A percentile compares a stretch with the other conserved stretches of the same genome.
Conservation (phyloP, 169 alveolate genomes). For the Plasmodium adleri region DNA sequence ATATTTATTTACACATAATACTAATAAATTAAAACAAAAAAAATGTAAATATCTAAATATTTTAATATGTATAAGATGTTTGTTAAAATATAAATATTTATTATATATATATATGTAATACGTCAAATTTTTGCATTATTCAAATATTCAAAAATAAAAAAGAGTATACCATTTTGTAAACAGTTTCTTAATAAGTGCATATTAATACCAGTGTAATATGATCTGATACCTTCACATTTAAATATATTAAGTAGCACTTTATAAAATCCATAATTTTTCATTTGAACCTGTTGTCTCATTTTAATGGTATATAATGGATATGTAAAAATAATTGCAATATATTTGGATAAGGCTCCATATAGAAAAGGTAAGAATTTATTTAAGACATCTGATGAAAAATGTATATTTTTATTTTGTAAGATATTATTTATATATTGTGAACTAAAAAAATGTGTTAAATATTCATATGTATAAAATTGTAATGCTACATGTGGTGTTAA, state of each 20-base stretch:
- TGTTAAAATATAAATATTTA: too few relatives aligned
- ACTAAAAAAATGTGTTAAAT: slow-evolving; percentile 34
- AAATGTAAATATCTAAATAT: too few relatives aligned
- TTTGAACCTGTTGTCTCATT: slow-evolving; percentile 77
- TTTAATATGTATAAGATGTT: too few relatives aligned
- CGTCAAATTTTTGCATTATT: slow-evolving; percentile 19
- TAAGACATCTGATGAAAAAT: slow-evolving; percentile 33
- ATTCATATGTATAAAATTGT: slow-evolving; percentile 70
- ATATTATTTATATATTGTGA: slow-evolving; percentile 25
- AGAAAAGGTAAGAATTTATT: slow-evolving; percentile 50
- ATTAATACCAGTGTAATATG: slow-evolving; percentile 67
- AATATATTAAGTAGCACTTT: slow-evolving; percentile 58
- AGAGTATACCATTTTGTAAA: slow-evolving; percentile 72
- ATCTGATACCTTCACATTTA: slow-evolving; percentile 50
- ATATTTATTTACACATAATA: too few relatives aligned
- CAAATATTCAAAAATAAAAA: slow-evolving; percentile 72
- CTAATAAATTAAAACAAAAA: too few relatives aligned
- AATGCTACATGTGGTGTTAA: slow-evolving; percentile 73
- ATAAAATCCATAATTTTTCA: slow-evolving; percentile 47
- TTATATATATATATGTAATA: too few relatives aligned
- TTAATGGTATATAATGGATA: slow-evolving; percentile 72
- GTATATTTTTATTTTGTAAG: slow-evolving; percentile 3
- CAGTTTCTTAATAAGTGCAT: slow-evolving; percentile 70
- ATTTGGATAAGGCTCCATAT: slow-evolving; percentile 69
- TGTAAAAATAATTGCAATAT: slow-evolving; percentile 50